Evolutionary conservation across 2,329 filamentous ascomycete genomes (phyloP).

Genomic region (Gaeumannomyces sp.): DNA sequence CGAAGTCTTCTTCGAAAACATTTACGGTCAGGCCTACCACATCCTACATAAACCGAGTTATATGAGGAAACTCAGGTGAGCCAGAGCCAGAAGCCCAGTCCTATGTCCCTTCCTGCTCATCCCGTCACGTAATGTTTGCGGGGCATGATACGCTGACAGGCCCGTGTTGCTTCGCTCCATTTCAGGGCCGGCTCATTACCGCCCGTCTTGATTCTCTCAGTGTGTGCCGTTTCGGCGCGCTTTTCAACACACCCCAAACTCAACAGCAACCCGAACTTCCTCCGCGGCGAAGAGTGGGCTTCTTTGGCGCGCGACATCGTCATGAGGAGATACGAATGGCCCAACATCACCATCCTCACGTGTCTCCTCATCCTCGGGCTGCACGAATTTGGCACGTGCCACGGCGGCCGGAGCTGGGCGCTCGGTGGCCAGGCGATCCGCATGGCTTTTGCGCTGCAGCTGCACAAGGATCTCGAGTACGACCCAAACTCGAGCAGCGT

Average conservation of each 20-base stretch:
- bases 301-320: slow-evolving; percentile 81
- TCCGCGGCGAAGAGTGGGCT: slow-evolving; percentile 89
- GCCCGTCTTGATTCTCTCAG: slow-evolving; percentile 84
- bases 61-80: slow-evolving; percentile 74
- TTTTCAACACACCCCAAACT: slow-evolving; percentile 87
- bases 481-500: slow-evolving; percentile 64
- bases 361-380: slow-evolving; percentile 83
- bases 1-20: slow-evolving; percentile 90
- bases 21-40: slow-evolving; percentile 94
- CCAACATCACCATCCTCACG: slow-evolving; percentile 92
- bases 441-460: slow-evolving; percentile 92
- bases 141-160: too few species aligned
- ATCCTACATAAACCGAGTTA: slow-evolving; percentile 95
- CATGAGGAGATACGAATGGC: slow-evolving; percentile 81
- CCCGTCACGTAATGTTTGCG: too few species aligned
- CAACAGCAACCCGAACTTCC: slow-evolving; percentile 68
- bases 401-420: slow-evolving; percentile 93
- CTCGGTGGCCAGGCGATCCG: slow-evolving; percentile 90
- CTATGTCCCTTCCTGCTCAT: neutral
- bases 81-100: slow-evolving; percentile 13
- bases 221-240: slow-evolving; percentile 90
- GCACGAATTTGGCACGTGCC: slow-evolving; percentile 95
- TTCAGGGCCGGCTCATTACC: slow-evolving; percentile 68
- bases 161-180: slow-evolving; percentile 11
- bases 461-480: slow-evolving; percentile 85